Conservation (phyloP, 2,329 filamentous ascomycete species). For the Emergomyces orientalis region DNA sequence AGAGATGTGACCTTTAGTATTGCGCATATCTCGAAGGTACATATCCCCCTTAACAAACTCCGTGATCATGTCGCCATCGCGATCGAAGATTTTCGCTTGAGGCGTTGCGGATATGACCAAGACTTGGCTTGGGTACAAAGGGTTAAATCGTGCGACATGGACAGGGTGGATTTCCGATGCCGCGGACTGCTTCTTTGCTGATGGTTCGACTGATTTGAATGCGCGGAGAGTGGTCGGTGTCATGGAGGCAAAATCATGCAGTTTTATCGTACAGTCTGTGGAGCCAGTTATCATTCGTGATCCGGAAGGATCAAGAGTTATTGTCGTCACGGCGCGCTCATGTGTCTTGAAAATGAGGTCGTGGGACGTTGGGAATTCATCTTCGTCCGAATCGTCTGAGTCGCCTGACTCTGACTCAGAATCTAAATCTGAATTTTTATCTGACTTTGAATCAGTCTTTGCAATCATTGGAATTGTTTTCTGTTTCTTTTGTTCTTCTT, state of each 20-base stretch:
- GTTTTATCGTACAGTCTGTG: conserved; percentile 79
- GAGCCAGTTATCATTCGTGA: conserved; percentile 82
- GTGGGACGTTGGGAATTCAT: conserved; percentile 84
- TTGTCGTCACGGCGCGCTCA: conserved; percentile 72
- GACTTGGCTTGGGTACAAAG: conserved; percentile 66
- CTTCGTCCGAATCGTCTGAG: conserved; percentile 51
- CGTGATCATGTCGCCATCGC: conserved; percentile 75
- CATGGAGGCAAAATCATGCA: conserved; percentile 94
- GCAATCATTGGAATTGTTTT: conserved; percentile 20
- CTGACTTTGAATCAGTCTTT: conserved; percentile 20
- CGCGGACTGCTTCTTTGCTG: conserved; percentile 60
- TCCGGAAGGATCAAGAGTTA: conserved; percentile 76
- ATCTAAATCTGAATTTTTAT: conserved; percentile 32
- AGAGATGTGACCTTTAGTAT: conserved; percentile 92
- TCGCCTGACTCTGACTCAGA: conserved; percentile 40
- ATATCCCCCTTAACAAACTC: conserved; percentile 97
- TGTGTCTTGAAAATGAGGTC: conserved; percentile 90
- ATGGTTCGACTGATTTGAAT: conserved; percentile 87
- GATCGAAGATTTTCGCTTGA: conserved; percentile 78
- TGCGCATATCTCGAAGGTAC: conserved; percentile 94
- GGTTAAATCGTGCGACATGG: conserved; percentile 79
- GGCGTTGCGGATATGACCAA: conserved; percentile 82
- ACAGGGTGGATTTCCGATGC: conserved; percentile 78
- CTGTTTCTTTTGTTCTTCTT: conserved; percentile 23
- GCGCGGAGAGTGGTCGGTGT: conserved; percentile 88